These are phyloP conservation scores for grape (Vitis vinifera) DNA, from an alignment of 164 flowering plant genomes.

Conservation along the genomic window ASM3070453v1 NC_081818.1:440501-441000, in stretches of 20 bases:
- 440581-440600: constrained; percentile 8
- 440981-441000: no score
- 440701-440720: constrained; percentile 4
- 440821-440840: constrained; percentile 5
- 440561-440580: constrained; percentile 18
- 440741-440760: constrained; percentile 12
- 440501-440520: constrained; percentile 11
- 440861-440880: constrained; percentile 12
- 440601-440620: constrained; percentile 7
- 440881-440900: constrained; percentile 8
- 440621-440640: constrained; percentile 9
- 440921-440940: not conserved
- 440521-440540: constrained; percentile 9
- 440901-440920: not conserved
- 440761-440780: constrained; percentile 9
- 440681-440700: constrained; percentile 11
- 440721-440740: not conserved
- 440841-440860: constrained; percentile 11
- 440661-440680: not conserved
- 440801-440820: constrained; percentile 9
- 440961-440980: no score
- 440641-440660: constrained; percentile 11
- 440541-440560: constrained; percentile 10
- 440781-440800: constrained; percentile 14
- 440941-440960: no score